These are phyloP conservation scores for Debaryomyces sp. DNA, from an alignment of 1,139 yeast species.

Conservation along the genomic window DNA sequence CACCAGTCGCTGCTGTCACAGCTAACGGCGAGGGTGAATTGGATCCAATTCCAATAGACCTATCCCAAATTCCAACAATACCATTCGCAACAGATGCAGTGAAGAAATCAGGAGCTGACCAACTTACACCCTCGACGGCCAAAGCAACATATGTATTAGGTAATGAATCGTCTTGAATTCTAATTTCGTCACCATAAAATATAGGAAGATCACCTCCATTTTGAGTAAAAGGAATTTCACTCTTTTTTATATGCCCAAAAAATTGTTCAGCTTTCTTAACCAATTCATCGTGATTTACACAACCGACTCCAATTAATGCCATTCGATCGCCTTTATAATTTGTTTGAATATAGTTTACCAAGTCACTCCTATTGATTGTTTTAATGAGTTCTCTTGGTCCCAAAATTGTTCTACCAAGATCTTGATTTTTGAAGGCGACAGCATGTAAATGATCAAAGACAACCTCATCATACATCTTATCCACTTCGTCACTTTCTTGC, in stretches of 20 bases:
- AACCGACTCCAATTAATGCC: slow-evolving; percentile 97
- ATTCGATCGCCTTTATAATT: slow-evolving; percentile 96
- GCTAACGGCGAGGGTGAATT: slow-evolving; percentile 80
- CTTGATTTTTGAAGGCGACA: slow-evolving; percentile 86
- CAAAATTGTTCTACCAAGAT: slow-evolving; percentile 93
- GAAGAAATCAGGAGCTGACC: slow-evolving; percentile 96
- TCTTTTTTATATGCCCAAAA: slow-evolving; percentile 75
- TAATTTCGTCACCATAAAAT: slow-evolving; percentile 84
- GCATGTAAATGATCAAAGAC: slow-evolving; percentile 97
- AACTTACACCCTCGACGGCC: slow-evolving; percentile 97
- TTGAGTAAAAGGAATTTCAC: slow-evolving; percentile 64
- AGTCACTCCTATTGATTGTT: slow-evolving; percentile 74
- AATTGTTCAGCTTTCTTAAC: slow-evolving; percentile 74
- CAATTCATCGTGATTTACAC: slow-evolving; percentile 83
- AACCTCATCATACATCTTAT: slow-evolving; percentile 96
- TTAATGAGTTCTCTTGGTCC: slow-evolving; percentile 92
- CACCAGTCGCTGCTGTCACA: slow-evolving; percentile 70
- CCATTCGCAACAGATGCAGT: slow-evolving; percentile 97
- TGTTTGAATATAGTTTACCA: slow-evolving; percentile 75
- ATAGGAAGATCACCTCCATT: slow-evolving; percentile 82
- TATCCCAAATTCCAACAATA: slow-evolving; percentile 96
- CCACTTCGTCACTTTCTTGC: slow-evolving; percentile 97
- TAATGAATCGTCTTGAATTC: slow-evolving; percentile 77
- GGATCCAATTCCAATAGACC: slow-evolving; percentile 78
- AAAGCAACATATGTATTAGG: slow-evolving; percentile 92